Evolutionary conservation across 352 stramenopile species (phyloP).

Genomic region (Aphanomyces invadans): DNA sequence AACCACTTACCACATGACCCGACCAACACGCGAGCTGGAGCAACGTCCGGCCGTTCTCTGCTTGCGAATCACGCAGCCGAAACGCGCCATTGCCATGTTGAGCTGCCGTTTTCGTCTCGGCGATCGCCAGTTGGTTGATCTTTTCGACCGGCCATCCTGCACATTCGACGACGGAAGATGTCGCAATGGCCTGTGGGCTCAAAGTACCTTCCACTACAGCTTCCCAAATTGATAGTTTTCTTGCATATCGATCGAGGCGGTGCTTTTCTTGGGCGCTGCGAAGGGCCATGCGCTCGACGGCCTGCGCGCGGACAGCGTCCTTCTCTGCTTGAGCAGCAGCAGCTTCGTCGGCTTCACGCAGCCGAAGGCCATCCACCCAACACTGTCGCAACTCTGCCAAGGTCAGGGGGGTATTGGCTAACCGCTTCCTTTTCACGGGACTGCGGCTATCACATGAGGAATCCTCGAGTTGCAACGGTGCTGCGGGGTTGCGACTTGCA

Average conservation of each 20-base stretch:
- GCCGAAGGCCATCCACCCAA: slow-evolving; percentile 39
- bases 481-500: too few relatives aligned
- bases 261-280: slow-evolving; percentile 28
- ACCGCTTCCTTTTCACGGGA: too few relatives aligned
- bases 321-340: slow-evolving; percentile 11
- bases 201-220: slow-evolving; percentile 40
- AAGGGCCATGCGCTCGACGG: slow-evolving; percentile 21
- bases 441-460: too few relatives aligned
- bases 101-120: slow-evolving; percentile 57
- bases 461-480: too few relatives aligned
- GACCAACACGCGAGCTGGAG: slow-evolving; percentile 67
- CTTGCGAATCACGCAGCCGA: slow-evolving; percentile 37
- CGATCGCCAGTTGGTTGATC: slow-evolving; percentile 44
- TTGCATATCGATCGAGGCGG: slow-evolving; percentile 25
- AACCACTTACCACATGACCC: slow-evolving; percentile 38
- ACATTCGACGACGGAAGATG: neutral
- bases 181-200: neutral
- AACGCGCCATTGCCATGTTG: slow-evolving; percentile 47
- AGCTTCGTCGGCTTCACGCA: slow-evolving; percentile 31
- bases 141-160: slow-evolving; percentile 32
- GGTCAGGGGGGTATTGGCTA: neutral
- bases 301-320: slow-evolving; percentile 17
- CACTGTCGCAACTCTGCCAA: slow-evolving; percentile 31
- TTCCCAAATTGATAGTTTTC: slow-evolving; percentile 63
- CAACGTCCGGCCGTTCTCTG: slow-evolving; percentile 47